Conservation (phyloP, 192 early-diverging fungal genomes). For the Chytriomyces confervae region DNA sequence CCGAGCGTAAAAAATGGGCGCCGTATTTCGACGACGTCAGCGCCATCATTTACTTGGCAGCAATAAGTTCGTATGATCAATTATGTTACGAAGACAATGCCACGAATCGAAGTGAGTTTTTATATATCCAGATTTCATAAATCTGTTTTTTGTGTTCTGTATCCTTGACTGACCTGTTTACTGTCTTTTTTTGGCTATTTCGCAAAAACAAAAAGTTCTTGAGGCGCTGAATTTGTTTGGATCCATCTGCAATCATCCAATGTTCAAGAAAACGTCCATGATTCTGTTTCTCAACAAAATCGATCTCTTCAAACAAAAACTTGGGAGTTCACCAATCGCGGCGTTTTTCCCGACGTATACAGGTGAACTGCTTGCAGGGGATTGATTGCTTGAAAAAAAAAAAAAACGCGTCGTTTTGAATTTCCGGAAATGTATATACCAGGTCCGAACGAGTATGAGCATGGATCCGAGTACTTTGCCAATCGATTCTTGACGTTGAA, state of each 20-base stretch:
- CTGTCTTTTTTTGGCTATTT: not conserved
- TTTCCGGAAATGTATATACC: not conserved
- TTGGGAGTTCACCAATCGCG: slow-evolving; percentile 75
- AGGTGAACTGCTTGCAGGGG: slow-evolving; percentile 21
- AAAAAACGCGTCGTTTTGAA: not conserved
- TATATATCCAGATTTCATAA: not conserved
- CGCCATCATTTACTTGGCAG: slow-evolving; percentile 91
- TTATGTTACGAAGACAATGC: slow-evolving; percentile 56
- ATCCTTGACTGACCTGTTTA: slow-evolving; percentile 54
- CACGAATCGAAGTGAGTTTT: slow-evolving; percentile 47
- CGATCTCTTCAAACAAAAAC: slow-evolving; percentile 90
- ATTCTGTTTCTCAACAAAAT: slow-evolving; percentile 98
- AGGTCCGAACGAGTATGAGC: slow-evolving; percentile 50
- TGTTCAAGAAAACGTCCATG: slow-evolving; percentile 94
- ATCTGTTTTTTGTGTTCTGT: not conserved
- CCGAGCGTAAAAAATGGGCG: slow-evolving; percentile 98
- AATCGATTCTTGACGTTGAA: slow-evolving; percentile 51
- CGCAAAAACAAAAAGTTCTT: slow-evolving; percentile 70
- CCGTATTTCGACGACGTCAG: slow-evolving; percentile 97
- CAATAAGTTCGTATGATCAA: slow-evolving; percentile 94
- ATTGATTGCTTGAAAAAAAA: not conserved
- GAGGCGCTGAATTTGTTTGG: slow-evolving; percentile 96
- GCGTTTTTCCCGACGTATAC: slow-evolving; percentile 87
- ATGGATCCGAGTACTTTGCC: slow-evolving; percentile 49
- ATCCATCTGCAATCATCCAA: slow-evolving; percentile 93